phyloP scores from a whole-genome alignment of 2,329 filamentous ascomycete species.

The Onygena corvina region DNA sequence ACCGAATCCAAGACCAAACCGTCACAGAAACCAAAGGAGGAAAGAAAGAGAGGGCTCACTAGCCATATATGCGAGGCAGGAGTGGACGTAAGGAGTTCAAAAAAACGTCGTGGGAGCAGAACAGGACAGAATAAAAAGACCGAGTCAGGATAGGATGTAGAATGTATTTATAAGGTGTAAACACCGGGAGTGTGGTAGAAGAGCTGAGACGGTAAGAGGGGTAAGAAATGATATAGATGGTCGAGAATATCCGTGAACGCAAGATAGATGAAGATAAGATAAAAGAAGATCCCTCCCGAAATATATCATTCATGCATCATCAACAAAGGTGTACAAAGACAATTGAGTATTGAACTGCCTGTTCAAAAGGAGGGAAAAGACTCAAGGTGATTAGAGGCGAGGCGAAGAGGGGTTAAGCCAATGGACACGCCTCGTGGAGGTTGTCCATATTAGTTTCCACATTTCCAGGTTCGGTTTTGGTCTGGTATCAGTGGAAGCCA shows the following conservation, averaged over 20 bases:
- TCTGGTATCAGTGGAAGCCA: not conserved
- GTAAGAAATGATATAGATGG: no score
- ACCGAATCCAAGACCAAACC: not conserved
- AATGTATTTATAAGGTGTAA: no score
- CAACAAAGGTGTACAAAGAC: constrained; percentile 5
- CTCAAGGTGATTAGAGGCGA: not conserved
- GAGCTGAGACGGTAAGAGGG: no score
- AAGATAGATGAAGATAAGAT: not conserved
- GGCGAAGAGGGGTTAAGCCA: not conserved
- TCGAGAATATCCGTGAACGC: not conserved
- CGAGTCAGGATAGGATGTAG: not conserved
- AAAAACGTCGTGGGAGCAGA: not conserved
- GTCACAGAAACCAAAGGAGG: not conserved
- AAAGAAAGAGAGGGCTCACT: not conserved
- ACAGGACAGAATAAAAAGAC: not conserved
- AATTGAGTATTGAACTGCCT: constrained; percentile 3
- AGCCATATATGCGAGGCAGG: not conserved
- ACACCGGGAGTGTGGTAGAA: no score
- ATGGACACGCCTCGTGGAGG: not conserved
- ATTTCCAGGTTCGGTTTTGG: not conserved
- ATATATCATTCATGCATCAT: constrained; percentile 2
- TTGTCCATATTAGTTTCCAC: constrained; percentile 4
- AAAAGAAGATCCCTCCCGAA: not conserved
- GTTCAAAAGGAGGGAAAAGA: not conserved
- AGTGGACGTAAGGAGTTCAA: not conserved